These are phyloP conservation scores for Quillaja saponaria DNA, from an alignment of 306 rosid genomes.

Conservation along the genomic window DNA sequence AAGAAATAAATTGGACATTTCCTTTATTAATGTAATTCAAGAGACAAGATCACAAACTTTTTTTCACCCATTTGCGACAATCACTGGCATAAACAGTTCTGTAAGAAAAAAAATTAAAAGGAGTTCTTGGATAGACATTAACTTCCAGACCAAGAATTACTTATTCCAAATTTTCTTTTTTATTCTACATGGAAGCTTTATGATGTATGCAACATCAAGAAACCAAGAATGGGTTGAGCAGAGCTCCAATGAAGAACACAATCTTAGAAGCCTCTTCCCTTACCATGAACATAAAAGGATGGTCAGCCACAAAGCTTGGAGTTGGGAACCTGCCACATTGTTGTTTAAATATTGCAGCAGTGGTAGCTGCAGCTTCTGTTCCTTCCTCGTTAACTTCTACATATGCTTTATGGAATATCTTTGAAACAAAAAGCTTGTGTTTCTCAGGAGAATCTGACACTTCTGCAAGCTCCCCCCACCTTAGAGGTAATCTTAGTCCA, in stretches of 20 bases:
- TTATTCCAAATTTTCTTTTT: too few species aligned
- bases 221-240: slow-evolving; percentile 22
- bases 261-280: slow-evolving; percentile 20
- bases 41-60: too few species aligned
- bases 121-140: too few species aligned
- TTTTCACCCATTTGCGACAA: too few species aligned
- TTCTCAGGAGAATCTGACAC: background rate
- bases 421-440: background rate
- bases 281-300: slow-evolving; percentile 24
- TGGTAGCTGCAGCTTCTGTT: slow-evolving; percentile 19
- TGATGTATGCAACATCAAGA: too few species aligned
- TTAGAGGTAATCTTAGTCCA: slow-evolving; percentile 23
- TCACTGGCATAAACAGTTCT: too few species aligned
- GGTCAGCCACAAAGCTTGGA: slow-evolving; percentile 32
- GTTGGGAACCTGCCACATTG: fast-evolving
- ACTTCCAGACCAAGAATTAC: too few species aligned
- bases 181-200: too few species aligned
- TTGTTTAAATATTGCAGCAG: background rate
- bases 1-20: too few species aligned
- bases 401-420: slow-evolving; percentile 3
- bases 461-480: slow-evolving; percentile 12
- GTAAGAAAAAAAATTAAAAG: too few species aligned
- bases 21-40: too few species aligned
- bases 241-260: slow-evolving; percentile 18
- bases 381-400: slow-evolving; percentile 31